phyloP scores from a whole-genome alignment of 768 basidiomycete species.

The Hericium coralloides region DNA sequence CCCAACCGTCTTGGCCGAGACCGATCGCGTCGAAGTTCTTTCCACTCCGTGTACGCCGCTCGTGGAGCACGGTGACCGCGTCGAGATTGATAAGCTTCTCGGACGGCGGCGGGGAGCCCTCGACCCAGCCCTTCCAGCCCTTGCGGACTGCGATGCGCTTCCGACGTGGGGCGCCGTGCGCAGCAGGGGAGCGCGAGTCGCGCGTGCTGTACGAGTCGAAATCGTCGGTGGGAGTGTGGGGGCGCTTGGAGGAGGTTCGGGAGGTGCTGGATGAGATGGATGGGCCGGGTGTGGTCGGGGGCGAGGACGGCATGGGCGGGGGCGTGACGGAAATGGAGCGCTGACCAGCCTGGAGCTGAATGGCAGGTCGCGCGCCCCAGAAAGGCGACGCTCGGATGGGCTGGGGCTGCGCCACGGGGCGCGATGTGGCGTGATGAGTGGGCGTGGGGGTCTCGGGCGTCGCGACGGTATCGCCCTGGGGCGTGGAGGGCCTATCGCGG shows the following conservation, averaged over 20 bases:
- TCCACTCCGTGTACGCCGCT: conserved; percentile 74
- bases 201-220: conserved; percentile 13
- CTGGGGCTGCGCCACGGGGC: conserved; percentile 11
- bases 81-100: conserved; percentile 79
- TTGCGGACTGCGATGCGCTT: conserved; percentile 63
- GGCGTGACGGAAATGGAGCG: conserved; percentile 71
- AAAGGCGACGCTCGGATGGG: conserved; percentile 23
- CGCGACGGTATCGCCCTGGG: conserved; percentile 13
- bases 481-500: conserved; percentile 17
- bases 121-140: conserved; percentile 90
- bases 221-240: conserved; percentile 63
- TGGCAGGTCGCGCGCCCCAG: conserved; percentile 65
- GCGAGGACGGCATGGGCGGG: conserved; percentile 54
- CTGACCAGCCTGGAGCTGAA: conserved; percentile 61
- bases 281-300: conserved; percentile 66
- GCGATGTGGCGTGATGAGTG: conserved; percentile 9
- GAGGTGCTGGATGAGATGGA: conserved; percentile 68
- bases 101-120: conserved; percentile 74
- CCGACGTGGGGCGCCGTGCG: conserved; percentile 22
- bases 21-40: conserved; percentile 80
- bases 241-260: conserved; percentile 72
- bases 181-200: conserved; percentile 16
- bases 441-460: conserved; percentile 14
- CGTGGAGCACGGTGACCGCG: conserved; percentile 56
- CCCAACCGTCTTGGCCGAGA: conserved; percentile 71